phyloP scores from a whole-genome alignment of 2,329 filamentous ascomycete species.

The Hortaea werneckii region DNA sequence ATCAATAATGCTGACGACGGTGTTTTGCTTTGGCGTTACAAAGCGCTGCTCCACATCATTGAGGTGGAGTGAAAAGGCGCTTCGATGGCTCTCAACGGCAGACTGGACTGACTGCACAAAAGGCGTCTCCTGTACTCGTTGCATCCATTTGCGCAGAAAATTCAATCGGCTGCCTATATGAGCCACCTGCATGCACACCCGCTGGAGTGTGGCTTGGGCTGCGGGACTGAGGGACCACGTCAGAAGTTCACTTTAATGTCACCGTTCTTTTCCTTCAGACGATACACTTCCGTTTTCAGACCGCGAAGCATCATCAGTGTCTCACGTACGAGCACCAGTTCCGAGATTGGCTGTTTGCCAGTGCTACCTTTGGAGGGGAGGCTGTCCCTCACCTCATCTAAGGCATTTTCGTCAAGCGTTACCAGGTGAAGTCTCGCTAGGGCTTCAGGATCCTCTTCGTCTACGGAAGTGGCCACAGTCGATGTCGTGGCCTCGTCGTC shows the following conservation, averaged over 20 bases:
- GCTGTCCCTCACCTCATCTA: constrained; percentile 11
- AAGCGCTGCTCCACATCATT: constrained; percentile 52
- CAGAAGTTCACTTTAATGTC: constrained; percentile 9
- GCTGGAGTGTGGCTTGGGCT: constrained; percentile 12
- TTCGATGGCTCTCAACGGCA: constrained; percentile 48
- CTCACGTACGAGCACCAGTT: constrained; percentile 66
- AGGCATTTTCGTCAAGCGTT: constrained; percentile 13
- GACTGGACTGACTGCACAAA: constrained; percentile 61
- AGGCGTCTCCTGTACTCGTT: constrained; percentile 24
- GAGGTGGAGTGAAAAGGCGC: constrained; percentile 48
- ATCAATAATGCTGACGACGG: constrained; percentile 56
- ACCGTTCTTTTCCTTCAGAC: constrained; percentile 21
- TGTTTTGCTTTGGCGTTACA: constrained; percentile 42
- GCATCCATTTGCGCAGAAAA: constrained; percentile 40
- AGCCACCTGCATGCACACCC: constrained; percentile 36
- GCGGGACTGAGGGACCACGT: constrained; percentile 2
- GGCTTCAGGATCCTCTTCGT: constrained; percentile 27
- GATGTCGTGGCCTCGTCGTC: constrained; percentile 14
- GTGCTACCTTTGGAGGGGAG: not conserved
- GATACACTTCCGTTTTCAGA: constrained; percentile 62
- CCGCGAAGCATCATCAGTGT: constrained; percentile 78
- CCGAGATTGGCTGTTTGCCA: constrained; percentile 42
- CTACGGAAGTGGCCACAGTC: constrained; percentile 28
- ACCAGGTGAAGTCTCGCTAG: constrained; percentile 26
- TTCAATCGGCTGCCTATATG: constrained; percentile 39